A percentile compares a stretch with the other conserved stretches of the same genome.
phyloP scores from a whole-genome alignment of 2,329 filamentous ascomycete species.

The Pseudovirgaria hyperparasitica region DNA sequence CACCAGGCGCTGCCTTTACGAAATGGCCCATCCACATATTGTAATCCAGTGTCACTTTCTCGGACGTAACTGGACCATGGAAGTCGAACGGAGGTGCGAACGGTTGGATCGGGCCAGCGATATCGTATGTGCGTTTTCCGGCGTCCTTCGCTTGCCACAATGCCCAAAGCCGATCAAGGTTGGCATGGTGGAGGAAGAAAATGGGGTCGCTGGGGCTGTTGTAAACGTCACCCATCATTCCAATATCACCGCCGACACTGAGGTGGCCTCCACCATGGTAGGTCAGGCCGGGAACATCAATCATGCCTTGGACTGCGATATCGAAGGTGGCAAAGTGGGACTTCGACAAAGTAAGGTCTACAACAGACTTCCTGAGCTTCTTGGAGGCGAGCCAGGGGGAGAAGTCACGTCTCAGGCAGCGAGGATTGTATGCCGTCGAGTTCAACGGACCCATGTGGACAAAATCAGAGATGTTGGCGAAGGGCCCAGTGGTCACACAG shows the following conservation, averaged over 20 bases:
- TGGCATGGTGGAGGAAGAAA: conserved; percentile 31
- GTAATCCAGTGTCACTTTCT: conserved; percentile 4
- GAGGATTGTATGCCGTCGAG: conserved; percentile 1
- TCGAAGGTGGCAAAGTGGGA: conserved; percentile 1
- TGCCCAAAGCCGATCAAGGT: conserved; percentile 30
- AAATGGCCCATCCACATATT: too few relatives aligned
- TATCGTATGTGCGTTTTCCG: conserved; percentile 2
- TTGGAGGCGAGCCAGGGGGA: conserved; percentile 1
- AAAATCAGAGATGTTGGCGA: conserved; percentile 20
- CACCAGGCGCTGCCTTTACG: too few relatives aligned
- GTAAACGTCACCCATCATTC: conserved; percentile 5
- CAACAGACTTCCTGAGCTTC: conserved; percentile 1
- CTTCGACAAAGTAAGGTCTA: conserved; percentile 1
- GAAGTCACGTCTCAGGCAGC: conserved; percentile 4
- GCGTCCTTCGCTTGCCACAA: conserved; percentile 29
- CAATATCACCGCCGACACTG: conserved; percentile 2
- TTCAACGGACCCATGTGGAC: conserved; percentile 18
- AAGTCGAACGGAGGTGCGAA: conserved; percentile 6
- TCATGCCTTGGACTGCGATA: conserved; percentile 1
- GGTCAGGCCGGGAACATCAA: conserved; percentile 14
- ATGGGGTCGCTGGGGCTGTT: conserved; percentile 5
- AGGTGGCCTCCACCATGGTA: conserved; percentile 2
- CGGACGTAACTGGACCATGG: conserved; percentile 1
- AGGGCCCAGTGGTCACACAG: conserved; percentile 24
- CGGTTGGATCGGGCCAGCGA: conserved; percentile 7